Evolutionary conservation across 306 rosid species (phyloP), one percentile per base, ranked within the genome.

Genomic region (Begonia peltatifolia): DNA sequence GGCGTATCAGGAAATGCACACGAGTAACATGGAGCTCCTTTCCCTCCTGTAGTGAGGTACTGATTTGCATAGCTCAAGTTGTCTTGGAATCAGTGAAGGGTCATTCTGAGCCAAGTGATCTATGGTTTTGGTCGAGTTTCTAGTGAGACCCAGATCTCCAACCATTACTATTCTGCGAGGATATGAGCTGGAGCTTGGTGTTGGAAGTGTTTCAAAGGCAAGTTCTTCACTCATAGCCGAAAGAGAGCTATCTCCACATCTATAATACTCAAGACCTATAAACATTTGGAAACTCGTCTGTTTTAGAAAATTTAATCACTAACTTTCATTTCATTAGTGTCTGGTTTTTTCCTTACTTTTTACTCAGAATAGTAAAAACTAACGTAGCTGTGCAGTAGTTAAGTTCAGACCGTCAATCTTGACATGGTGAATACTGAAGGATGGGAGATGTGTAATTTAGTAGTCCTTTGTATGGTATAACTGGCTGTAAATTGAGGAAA

Each of bases 131-230:
- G 87, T 38, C 50, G 95, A 73, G 64, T 84, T 88, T 64, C 81
- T 82, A 16, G 93, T 88, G 60, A 89, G 97, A 5, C 97, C 97
- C 67, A 89, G 78, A 63, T 89, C 97, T 75, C 97, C 97, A 62
- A 84, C 63, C 9, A 89, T 66, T 9, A 83, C 93, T 70, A 89
- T 82, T 51, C 87, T 71, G 20, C 30, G 52, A 57, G 89, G 97
- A 76, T 79, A 82, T 38, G 62, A 61, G 9, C 63, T 68, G 25
- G 71, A 71, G 61, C 78, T 62, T 12, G 89, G 87, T 50, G 11
- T 35, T 12, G 79, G 74, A 66, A 72, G 68, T 36, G 89, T 82
- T 54, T 79, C 74, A 52, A 89, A 84, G 55, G n/a, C n/a, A 48
- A 70, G 68, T 59, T 82, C 95, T 67, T 71, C 63, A 51, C 97